Conservation (phyloP, 2,329 filamentous ascomycete species). For the Myriosclerotinia curreyana region DNA sequence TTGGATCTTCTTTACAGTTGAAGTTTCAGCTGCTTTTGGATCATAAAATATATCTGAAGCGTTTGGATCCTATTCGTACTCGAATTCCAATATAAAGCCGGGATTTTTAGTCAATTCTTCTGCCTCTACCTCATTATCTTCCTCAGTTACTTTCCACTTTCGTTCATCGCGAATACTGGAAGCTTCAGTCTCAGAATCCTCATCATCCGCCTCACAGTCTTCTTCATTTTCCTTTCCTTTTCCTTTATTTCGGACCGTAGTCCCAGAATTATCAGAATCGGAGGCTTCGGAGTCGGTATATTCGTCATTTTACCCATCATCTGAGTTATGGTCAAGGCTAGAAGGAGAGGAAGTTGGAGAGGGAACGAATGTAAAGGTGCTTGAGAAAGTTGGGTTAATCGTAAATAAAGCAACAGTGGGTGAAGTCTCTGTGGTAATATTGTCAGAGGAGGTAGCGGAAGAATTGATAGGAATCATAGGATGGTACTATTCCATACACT, state of each 20-base stretch:
- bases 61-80: not conserved
- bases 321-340: not conserved
- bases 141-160: too few relatives aligned
- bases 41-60: too few relatives aligned
- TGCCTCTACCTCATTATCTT: too few relatives aligned
- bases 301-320: not conserved
- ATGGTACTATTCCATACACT: not conserved
- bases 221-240: not conserved
- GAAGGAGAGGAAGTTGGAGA: not conserved
- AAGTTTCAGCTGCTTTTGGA: not conserved
- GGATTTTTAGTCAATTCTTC: too few relatives aligned
- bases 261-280: not conserved
- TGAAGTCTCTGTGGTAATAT: not conserved
- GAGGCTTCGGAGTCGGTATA: not conserved
- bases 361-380: not conserved
- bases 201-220: not conserved
- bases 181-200: not conserved
- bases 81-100: not conserved
- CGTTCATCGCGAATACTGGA: too few relatives aligned
- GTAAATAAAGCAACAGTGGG: not conserved
- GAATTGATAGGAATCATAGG: not conserved
- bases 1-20: not conserved
- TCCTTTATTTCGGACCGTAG: not conserved
- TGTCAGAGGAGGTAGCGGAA: not conserved
- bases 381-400: not conserved